These are phyloP conservation scores for Diaporthe australafricana DNA, from an alignment of 2,329 filamentous ascomycete genomes.

Conservation along the genomic window DNA sequence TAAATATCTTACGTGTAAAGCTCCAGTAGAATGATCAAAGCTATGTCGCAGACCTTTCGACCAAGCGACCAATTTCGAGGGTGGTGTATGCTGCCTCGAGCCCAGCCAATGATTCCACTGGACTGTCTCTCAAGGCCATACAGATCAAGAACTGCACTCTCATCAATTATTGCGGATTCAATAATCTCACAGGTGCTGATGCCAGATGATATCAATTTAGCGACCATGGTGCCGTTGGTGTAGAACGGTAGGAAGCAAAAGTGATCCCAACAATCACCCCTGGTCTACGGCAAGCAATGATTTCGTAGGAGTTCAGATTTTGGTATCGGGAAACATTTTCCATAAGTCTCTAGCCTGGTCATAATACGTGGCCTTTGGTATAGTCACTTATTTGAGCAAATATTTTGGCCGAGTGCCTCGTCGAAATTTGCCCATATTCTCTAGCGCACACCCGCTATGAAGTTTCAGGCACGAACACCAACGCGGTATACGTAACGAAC, in stretches of 20 bases:
- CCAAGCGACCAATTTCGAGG: slow-evolving; percentile 19
- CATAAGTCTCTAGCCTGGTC: too few relatives aligned
- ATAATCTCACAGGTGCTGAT: neutral
- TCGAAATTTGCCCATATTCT: too few relatives aligned
- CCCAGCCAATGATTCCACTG: neutral
- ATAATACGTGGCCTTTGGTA: too few relatives aligned
- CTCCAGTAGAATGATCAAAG: slow-evolving; percentile 22
- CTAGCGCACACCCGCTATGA: too few relatives aligned
- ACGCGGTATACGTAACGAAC: too few relatives aligned
- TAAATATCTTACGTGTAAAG: slow-evolving; percentile 14
- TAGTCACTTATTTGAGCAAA: too few relatives aligned
- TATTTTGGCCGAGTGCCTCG: too few relatives aligned
- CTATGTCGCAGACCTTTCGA: slow-evolving; percentile 10
- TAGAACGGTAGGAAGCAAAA: neutral
- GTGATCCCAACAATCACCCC: neutral
- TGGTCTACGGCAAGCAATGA: neutral
- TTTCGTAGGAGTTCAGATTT: too few relatives aligned
- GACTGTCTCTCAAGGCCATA: slow-evolving; percentile 14
- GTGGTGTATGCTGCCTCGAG: neutral
- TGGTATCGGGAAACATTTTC: too few relatives aligned
- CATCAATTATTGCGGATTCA: neutral
- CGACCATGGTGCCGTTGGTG: neutral
- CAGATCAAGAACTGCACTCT: neutral
- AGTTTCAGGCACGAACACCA: too few relatives aligned
- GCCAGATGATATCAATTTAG: neutral